Evolutionary conservation across 2,329 filamentous ascomycete genomes (phyloP).

Genomic region (Metarhizium humberi): DNA sequence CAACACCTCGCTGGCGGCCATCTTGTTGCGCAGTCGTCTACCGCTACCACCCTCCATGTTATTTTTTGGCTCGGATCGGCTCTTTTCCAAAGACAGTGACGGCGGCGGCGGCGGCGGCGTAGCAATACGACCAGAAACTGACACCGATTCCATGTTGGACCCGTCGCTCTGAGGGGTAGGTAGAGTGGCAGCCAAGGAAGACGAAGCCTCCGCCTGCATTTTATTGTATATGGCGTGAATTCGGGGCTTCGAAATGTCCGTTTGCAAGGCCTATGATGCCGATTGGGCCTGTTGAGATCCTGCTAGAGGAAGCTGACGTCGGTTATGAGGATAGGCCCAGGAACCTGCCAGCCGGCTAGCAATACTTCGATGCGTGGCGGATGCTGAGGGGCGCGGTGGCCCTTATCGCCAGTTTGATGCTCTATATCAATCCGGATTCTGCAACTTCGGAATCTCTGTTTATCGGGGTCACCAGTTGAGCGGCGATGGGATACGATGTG

Average conservation of each 20-base stretch:
- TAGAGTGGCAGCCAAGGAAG: conserved; percentile 19
- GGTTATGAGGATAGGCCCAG: conserved; percentile 13
- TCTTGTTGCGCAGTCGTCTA: conserved; percentile 24
- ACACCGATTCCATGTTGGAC: background rate
- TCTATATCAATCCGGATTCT: background rate
- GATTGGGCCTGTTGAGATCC: conserved; percentile 8
- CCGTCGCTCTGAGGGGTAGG: background rate
- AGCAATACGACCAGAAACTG: conserved; percentile 24
- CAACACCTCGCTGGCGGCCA: conserved; percentile 25
- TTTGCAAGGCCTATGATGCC: conserved; percentile 10
- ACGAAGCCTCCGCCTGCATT: conserved; percentile 25
- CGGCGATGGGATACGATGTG: background rate
- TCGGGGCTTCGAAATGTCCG: background rate
- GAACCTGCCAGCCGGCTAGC: background rate
- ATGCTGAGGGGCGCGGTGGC: conserved; percentile 6
- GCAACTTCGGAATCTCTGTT: background rate
- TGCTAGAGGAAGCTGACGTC: conserved; percentile 12
- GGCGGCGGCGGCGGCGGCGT: conserved; percentile 34
- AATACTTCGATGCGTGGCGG: background rate
- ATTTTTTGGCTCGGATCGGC: conserved; percentile 30
- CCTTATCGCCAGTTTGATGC: background rate
- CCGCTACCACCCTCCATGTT: conserved; percentile 25
- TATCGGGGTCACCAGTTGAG: background rate
- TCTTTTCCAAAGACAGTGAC: conserved; percentile 26
- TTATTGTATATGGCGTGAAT: conserved; percentile 2